Evolutionary conservation across 257 asterid species (phyloP).

Genomic region (Osmanthus fragrans): DNA sequence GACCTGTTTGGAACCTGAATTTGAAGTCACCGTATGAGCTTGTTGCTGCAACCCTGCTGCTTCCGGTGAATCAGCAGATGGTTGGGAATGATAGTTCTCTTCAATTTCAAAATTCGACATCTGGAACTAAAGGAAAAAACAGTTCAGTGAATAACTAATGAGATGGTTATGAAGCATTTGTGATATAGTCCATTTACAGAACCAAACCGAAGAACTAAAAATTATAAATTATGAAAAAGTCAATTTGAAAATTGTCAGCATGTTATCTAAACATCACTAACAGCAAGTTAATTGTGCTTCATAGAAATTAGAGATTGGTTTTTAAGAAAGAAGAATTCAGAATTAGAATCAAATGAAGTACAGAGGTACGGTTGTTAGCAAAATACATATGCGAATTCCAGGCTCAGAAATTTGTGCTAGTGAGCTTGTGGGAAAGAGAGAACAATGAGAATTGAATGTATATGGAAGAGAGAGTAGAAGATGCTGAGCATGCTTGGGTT

Average conservation of each 20-base stretch:
- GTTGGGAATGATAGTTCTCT: conserved; percentile 37
- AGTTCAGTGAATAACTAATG: neutral
- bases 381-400: neutral
- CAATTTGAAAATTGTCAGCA: neutral
- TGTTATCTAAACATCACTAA: neutral
- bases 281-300: neutral
- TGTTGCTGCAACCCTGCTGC: conserved; percentile 33
- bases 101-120: conserved; percentile 42
- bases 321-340: neutral
- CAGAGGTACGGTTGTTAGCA: too few relatives aligned
- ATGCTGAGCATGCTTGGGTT: neutral
- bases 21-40: conserved; percentile 33
- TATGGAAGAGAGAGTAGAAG: neutral
- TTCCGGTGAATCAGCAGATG: conserved; percentile 39
- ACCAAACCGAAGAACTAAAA: neutral
- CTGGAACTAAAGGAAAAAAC: conserved; percentile 4
- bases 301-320: neutral
- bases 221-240: neutral
- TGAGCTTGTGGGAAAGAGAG: neutral
- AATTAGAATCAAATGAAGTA: neutral
- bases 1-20: conserved; percentile 41
- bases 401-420: neutral
- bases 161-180: neutral
- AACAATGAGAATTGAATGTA: neutral
- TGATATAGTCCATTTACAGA: neutral